Percentiles rank a stretch among this genome's conserved stretches.
These are phyloP conservation scores for Teratosphaeria epicoccoides DNA, from an alignment of 2,329 filamentous ascomycete species.

Conservation along the genomic window DNA sequence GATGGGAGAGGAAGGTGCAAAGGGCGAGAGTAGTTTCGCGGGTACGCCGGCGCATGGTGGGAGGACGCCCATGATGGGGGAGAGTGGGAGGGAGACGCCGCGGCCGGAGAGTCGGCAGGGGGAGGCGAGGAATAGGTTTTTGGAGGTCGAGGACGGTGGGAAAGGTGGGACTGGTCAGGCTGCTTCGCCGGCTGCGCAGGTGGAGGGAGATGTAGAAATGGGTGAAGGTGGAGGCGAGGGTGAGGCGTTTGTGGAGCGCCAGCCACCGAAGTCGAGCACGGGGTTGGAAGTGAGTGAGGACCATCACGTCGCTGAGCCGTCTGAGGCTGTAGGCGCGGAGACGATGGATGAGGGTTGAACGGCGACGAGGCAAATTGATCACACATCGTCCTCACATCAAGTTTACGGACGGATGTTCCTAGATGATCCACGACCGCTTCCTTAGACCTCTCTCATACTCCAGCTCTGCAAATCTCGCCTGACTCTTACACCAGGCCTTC, in stretches of 20 bases:
- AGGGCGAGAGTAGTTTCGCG: slow-evolving; percentile 33
- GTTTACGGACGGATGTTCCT: no score
- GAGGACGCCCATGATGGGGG: slow-evolving; percentile 26
- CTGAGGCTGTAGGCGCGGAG: slow-evolving; percentile 11
- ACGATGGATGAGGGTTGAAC: slow-evolving; percentile 16
- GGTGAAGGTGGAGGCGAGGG: slow-evolving; percentile 6
- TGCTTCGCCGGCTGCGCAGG: slow-evolving; percentile 13
- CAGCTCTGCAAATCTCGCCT: no score
- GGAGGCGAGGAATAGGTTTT: slow-evolving; percentile 15
- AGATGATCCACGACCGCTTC: no score
- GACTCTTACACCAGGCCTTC: no score
- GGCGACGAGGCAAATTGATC: no score
- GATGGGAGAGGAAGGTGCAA: slow-evolving; percentile 30
- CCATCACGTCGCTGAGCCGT: slow-evolving; percentile 10
- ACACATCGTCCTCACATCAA: no score
- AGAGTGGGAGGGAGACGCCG: slow-evolving; percentile 13
- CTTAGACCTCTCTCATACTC: no score
- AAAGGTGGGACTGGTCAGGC: slow-evolving; percentile 13
- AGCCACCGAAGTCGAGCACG: slow-evolving; percentile 5
- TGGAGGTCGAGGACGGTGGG: slow-evolving; percentile 19
- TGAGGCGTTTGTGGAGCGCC: not conserved
- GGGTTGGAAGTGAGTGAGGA: slow-evolving; percentile 12
- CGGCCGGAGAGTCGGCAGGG: not conserved
- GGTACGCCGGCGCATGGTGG: slow-evolving; percentile 36
- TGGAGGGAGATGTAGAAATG: slow-evolving; percentile 21